Conservation (phyloP, 768 basidiomycete species). For the Tylopilus sp. region DNA sequence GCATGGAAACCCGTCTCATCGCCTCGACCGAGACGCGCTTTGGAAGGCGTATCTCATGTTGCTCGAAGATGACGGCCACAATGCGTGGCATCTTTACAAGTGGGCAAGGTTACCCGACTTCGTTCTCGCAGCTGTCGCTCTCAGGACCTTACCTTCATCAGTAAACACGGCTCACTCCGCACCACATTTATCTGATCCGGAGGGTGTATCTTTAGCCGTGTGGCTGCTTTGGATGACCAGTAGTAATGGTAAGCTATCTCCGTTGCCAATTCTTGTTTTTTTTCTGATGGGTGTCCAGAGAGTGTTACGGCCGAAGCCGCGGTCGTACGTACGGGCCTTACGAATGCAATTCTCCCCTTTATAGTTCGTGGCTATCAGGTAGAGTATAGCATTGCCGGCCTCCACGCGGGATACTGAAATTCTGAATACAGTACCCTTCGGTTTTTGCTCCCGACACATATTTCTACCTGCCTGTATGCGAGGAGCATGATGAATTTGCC, state of each 20-base stretch:
- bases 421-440: slow-evolving; percentile 36
- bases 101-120: slow-evolving; percentile 39
- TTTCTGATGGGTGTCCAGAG: slow-evolving; percentile 28
- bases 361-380: slow-evolving; percentile 43
- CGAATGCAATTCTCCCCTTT: slow-evolving; percentile 36
- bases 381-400: slow-evolving; percentile 5
- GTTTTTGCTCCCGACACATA: slow-evolving; percentile 42
- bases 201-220: slow-evolving; percentile 36
- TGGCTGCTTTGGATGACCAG: slow-evolving; percentile 50
- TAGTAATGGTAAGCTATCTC: slow-evolving; percentile 33
- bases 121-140: slow-evolving; percentile 15
- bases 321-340: slow-evolving; percentile 24
- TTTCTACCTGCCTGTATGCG: slow-evolving; percentile 40
- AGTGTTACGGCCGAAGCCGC: slow-evolving; percentile 30
- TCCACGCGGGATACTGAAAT: slow-evolving; percentile 5
- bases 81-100: slow-evolving; percentile 38
- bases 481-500: slow-evolving; percentile 18
- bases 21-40: slow-evolving; percentile 38
- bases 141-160: slow-evolving; percentile 8
- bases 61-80: slow-evolving; percentile 48
- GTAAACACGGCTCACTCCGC: background rate
- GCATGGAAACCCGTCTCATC: slow-evolving; percentile 10
- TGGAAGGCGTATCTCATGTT: slow-evolving; percentile 57
- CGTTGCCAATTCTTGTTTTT: background rate
- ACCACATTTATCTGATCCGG: slow-evolving; percentile 30